A percentile compares a stretch with the other conserved stretches of the same genome.
These are phyloP conservation scores for Rubus idaeus DNA, from an alignment of 306 rosid species.

Conservation along the genomic window DNA sequence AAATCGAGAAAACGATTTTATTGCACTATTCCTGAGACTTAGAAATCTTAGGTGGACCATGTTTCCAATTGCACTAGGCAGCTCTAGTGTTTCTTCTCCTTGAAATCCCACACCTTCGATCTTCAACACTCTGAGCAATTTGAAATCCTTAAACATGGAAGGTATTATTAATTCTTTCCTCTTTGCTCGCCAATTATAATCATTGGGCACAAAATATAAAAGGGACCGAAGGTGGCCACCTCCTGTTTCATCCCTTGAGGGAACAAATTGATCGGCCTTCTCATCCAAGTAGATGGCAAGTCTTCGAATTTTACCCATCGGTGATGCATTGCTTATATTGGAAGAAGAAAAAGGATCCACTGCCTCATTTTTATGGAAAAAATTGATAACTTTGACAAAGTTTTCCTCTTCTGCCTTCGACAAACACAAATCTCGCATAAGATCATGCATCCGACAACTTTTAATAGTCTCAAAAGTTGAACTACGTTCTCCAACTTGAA, in stretches of 20 bases:
- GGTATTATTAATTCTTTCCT: background rate
- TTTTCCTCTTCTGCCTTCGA: constrained; percentile 37
- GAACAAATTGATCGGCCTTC: background rate
- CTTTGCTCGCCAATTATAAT: background rate
- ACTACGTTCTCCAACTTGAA: constrained; percentile 47
- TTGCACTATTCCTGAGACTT: background rate
- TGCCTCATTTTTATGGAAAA: background rate
- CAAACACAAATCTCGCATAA: constrained; percentile 55
- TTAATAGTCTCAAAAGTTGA: constrained; percentile 38
- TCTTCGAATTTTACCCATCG: constrained; percentile 34
- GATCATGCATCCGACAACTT: constrained; percentile 48
- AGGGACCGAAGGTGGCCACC: constrained; percentile 34
- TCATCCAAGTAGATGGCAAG: constrained; percentile 37
- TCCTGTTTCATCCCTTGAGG: background rate
- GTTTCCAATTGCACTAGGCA: constrained; percentile 38
- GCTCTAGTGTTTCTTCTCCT: background rate
- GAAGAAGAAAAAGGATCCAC: background rate
- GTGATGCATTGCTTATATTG: background rate
- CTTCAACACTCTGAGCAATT: constrained; percentile 44
- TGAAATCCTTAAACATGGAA: constrained; percentile 17
- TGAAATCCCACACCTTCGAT: constrained; percentile 36
- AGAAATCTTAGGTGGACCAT: background rate
- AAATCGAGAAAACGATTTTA: background rate
- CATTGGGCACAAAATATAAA: constrained; percentile 16
- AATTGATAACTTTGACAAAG: constrained; percentile 23